Conservation (phyloP, 257 asterid genomes). For the Buddleja alternifolia region DNA sequence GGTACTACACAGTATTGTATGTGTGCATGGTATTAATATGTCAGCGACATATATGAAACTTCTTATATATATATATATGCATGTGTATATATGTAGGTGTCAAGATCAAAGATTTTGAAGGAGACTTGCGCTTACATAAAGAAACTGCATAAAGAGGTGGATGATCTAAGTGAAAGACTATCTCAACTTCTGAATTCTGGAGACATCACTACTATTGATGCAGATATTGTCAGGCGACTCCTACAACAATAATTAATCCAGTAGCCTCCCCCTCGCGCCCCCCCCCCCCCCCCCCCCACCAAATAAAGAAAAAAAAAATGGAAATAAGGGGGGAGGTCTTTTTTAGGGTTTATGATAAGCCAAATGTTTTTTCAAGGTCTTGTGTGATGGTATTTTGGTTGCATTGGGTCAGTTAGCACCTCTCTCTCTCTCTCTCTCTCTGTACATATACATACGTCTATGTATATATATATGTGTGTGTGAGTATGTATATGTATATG, state of each 20-base stretch:
- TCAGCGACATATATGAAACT: not conserved
- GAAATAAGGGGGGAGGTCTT: too few species aligned
- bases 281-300: not conserved
- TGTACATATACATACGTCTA: too few species aligned
- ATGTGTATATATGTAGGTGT: too few species aligned
- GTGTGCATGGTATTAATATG: conserved; percentile 20
- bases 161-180: conserved; percentile 57
- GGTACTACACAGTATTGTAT: conserved; percentile 7
- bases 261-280: too few species aligned
- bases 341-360: not conserved
- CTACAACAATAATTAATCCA: conserved; percentile 41
- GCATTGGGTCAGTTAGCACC: too few species aligned
- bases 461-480: too few species aligned
- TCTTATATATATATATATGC: not conserved
- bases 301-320: not conserved
- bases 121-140: conserved; percentile 60
- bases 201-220: conserved; percentile 42
- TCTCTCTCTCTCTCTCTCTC: too few species aligned
- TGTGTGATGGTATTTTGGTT: not conserved
- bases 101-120: conserved; percentile 37
- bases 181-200: conserved; percentile 54
- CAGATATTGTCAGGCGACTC: conserved; percentile 44
- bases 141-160: conserved; percentile 68
- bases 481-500: too few species aligned
- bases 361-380: not conserved